Percentiles rank a stretch among this genome's conserved stretches.
Conservation (phyloP, 2,329 filamentous ascomycete genomes). For the Calonectria pauciramosa region DNA sequence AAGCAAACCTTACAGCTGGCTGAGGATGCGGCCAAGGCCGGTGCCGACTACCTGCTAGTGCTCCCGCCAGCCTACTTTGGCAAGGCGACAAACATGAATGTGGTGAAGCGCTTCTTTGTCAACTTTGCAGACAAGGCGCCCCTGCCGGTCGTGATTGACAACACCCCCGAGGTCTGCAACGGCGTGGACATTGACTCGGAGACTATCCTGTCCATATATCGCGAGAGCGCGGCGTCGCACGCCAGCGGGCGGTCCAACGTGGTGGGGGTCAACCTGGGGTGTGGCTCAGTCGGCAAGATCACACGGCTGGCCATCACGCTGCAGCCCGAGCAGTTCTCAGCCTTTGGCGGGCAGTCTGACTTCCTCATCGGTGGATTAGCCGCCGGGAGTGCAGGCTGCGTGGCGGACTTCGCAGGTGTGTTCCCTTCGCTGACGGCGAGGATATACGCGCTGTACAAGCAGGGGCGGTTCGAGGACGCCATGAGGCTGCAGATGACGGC, state of each 20-base stretch:
- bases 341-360: constrained; percentile 80
- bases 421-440: constrained; percentile 69
- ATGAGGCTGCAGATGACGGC: constrained; percentile 71
- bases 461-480: constrained; percentile 70
- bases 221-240: constrained; percentile 39
- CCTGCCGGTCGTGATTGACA: constrained; percentile 75
- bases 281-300: constrained; percentile 80
- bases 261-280: constrained; percentile 79
- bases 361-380: constrained; percentile 74
- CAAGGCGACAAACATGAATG: constrained; percentile 69
- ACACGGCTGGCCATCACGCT: constrained; percentile 69
- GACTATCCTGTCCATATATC: constrained; percentile 57
- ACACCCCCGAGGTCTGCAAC: constrained; percentile 78
- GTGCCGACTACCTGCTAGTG: constrained; percentile 72
- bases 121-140: constrained; percentile 66
- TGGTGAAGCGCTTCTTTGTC: constrained; percentile 71
- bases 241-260: constrained; percentile 63
- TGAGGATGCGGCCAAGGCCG: constrained; percentile 69
- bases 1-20: constrained; percentile 73
- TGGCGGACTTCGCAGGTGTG: constrained; percentile 74
- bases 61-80: constrained; percentile 76
- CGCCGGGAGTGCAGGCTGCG: constrained; percentile 70
- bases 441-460: constrained; percentile 73
- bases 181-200: constrained; percentile 78
- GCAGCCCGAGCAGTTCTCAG: constrained; percentile 69